Conservation (phyloP, 805 yeast species). For the Myxozyma neglecta region DNA sequence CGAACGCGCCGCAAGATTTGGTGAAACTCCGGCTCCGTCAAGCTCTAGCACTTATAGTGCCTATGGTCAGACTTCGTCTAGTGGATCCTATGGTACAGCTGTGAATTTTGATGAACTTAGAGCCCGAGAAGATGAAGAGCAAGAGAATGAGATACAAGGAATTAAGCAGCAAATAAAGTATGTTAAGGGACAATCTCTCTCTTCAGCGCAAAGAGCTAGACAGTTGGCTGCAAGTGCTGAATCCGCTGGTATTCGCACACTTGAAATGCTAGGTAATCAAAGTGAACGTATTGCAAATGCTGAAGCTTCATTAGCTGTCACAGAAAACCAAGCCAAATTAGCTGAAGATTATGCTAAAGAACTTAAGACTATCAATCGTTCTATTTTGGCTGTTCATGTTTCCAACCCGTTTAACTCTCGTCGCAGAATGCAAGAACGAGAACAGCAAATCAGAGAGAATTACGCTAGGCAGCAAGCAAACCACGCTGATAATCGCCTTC, state of each 20-base stretch:
- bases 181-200: constrained; percentile 82
- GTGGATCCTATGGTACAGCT: neutral
- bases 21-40: neutral
- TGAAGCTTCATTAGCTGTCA: constrained; percentile 72
- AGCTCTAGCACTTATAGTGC: neutral
- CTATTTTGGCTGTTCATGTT: constrained; percentile 76
- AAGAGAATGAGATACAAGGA: constrained; percentile 83
- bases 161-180: constrained; percentile 79
- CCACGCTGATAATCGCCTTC: constrained; percentile 60
- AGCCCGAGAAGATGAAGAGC: constrained; percentile 38
- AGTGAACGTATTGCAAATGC: constrained; percentile 79
- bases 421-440: constrained; percentile 69
- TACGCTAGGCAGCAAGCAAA: constrained; percentile 61
- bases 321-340: constrained; percentile 75
- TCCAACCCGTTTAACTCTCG: constrained; percentile 87
- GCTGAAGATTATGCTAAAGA: constrained; percentile 83
- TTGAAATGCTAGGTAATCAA: constrained; percentile 93
- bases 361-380: constrained; percentile 73
- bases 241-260: constrained; percentile 71
- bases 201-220: constrained; percentile 80
- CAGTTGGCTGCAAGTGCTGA: constrained; percentile 71
- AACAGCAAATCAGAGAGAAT: constrained; percentile 62
- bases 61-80: neutral
- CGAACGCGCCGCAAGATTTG: constrained; percentile 19
- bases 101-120: constrained; percentile 7